Conservation (phyloP, 1,139 yeast genomes). For the Groenewaldozyma sp. region DNA sequence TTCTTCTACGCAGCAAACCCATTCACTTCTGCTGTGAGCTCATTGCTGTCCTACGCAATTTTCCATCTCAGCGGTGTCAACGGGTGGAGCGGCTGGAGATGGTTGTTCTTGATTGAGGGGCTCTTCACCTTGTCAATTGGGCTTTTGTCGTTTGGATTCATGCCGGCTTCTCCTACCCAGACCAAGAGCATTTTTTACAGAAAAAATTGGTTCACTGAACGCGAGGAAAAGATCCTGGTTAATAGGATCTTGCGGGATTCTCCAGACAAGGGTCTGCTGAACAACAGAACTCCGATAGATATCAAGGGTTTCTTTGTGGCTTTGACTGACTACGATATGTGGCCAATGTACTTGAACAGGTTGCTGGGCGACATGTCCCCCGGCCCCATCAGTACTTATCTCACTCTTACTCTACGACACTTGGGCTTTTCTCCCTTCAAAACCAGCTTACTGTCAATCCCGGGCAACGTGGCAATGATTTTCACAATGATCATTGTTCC, state of each 20-base stretch:
- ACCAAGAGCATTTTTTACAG: constrained; percentile 38
- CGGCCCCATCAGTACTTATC: constrained; percentile 38
- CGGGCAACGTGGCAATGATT: constrained; percentile 27
- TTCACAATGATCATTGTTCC: constrained; percentile 34
- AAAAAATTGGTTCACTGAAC: constrained; percentile 51
- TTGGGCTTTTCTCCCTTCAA: constrained; percentile 49
- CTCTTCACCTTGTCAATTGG: constrained; percentile 48
- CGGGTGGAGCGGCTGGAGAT: constrained; percentile 47
- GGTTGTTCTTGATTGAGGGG: constrained; percentile 61
- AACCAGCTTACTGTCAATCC: constrained; percentile 47
- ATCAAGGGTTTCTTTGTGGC: constrained; percentile 34
- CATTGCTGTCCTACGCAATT: constrained; percentile 39
- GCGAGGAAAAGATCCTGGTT: constrained; percentile 53
- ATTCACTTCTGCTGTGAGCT: constrained; percentile 24
- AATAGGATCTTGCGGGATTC: constrained; percentile 55
- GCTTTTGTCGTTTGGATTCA: constrained; percentile 34
- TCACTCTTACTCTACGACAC: constrained; percentile 42
- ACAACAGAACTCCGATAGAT: constrained; percentile 48
- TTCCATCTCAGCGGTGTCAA: constrained; percentile 35
- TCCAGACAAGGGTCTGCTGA: constrained; percentile 61
- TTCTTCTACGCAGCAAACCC: constrained; percentile 36
- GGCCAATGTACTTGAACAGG: constrained; percentile 48
- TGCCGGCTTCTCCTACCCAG: constrained; percentile 56
- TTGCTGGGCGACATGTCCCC: constrained; percentile 36
- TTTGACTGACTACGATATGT: constrained; percentile 43